These are phyloP conservation scores for Mallotus nudiflorus DNA, from an alignment of 345 rosid species.

Conservation along the genomic window DNA sequence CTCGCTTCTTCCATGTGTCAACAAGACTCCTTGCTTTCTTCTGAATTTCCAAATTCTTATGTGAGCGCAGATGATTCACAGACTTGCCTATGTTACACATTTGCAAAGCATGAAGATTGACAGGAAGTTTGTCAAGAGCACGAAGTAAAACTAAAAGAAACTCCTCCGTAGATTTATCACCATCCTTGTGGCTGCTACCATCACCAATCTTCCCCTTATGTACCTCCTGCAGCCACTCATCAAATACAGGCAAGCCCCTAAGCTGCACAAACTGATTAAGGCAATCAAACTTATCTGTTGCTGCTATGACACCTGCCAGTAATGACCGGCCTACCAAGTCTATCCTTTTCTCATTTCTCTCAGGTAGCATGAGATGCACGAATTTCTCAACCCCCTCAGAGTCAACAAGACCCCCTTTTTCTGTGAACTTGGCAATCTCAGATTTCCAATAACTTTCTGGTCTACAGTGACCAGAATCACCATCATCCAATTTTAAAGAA, in stretches of 20 bases:
- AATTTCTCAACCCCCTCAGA: slow-evolving; percentile 75
- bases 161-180: slow-evolving; percentile 68
- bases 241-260: slow-evolving; percentile 78
- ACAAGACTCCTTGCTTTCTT: slow-evolving; percentile 88
- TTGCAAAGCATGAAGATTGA: slow-evolving; percentile 86
- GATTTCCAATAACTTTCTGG: slow-evolving; percentile 53
- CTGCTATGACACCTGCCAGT: slow-evolving; percentile 75
- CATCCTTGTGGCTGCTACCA: slow-evolving; percentile 56
- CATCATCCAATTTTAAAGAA: slow-evolving; percentile 53
- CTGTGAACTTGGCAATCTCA: slow-evolving; percentile 74
- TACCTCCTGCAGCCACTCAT: slow-evolving; percentile 96
- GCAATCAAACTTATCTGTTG: slow-evolving; percentile 79
- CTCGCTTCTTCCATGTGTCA: slow-evolving; percentile 95
- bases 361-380: slow-evolving; percentile 73
- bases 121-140: slow-evolving; percentile 89
- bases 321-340: slow-evolving; percentile 61
- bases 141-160: slow-evolving; percentile 71
- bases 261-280: slow-evolving; percentile 76
- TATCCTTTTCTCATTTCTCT: slow-evolving; percentile 65
- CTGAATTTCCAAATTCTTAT: slow-evolving; percentile 78
- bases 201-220: slow-evolving; percentile 87
- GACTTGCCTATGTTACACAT: slow-evolving; percentile 88
- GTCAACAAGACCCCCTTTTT: slow-evolving; percentile 76
- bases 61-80: slow-evolving; percentile 80
- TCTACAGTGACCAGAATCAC: slow-evolving; percentile 50